Base-by-base conservation (phyloP, 2,329 filamentous ascomycete species). In the Xylariaceae sp. region DNA sequence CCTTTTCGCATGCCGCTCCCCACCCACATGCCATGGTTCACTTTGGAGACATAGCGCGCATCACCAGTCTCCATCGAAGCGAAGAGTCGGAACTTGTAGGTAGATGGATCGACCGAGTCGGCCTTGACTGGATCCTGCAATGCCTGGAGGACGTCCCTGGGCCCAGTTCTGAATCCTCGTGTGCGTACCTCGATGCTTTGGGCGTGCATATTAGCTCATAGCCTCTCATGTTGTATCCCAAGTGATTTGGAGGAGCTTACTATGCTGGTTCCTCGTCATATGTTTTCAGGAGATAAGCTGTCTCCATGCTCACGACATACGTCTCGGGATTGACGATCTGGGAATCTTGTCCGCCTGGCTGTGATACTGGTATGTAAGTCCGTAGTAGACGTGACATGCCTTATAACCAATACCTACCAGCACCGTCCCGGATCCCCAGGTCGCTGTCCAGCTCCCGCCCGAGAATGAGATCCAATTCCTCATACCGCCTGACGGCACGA, bases 401-500 rank as follows among this genome's bases (percentile, higher is more conserved):
- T 7, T 6, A 32, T n/a, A 6, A 29, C 9, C n/a, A 29, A 29
- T 32, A 34, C 48, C 22, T 47, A 60, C 58, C 22, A 72, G 56
- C 45, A 74, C 66, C 26, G 64, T 66, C 19, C 72, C 72, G 38
- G 69, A 66, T 37, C 71, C 72, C 61, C 73, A 75, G 1, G 63
- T 67, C 6, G 69, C 72, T 7, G 66, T 68, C 70, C 71, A 76
- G 9, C 58, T 61, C 2, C 72, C 72, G 9, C 65, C 66, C 7
- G 64, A 64, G 38, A 74, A 69, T 11, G 70, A 70, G 19, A 72
- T 71, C 56, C 73, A 73, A 49, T 75, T 73, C 43, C 72, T 66
- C 42, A 66, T 63, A 26, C 64, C 67, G 16, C 47, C 43, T n/a
- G 57, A 54, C 26, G 60, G 52, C 38, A 68, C 63, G 11, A 60